A percentile compares a stretch with the other conserved stretches of the same genome.
These are phyloP conservation scores for Coemansia brasiliensis DNA, from an alignment of 192 early-diverging fungal genomes.

Conservation along the genomic window DNA sequence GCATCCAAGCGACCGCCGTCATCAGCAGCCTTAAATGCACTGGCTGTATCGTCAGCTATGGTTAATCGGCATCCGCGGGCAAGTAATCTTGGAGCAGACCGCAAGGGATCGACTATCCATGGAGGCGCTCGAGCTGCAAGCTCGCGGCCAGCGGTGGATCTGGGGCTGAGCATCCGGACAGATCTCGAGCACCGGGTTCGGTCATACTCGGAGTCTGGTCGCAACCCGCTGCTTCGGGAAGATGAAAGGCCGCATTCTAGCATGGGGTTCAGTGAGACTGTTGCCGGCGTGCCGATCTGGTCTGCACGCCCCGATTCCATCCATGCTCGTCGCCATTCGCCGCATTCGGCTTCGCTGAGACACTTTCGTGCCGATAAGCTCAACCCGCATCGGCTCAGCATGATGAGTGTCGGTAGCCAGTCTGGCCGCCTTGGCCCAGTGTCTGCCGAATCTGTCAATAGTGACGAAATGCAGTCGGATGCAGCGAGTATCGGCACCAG, in stretches of 20 bases:
- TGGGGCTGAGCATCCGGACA: conserved; percentile 48
- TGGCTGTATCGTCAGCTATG: conserved; percentile 36
- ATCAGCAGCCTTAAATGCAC: conserved; percentile 32
- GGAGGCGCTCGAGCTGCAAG: conserved; percentile 5
- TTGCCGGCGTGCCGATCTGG: conserved; percentile 23
- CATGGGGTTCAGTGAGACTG: conserved; percentile 44
- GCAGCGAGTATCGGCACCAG: conserved; percentile 27
- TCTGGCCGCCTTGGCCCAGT: conserved; percentile 11
- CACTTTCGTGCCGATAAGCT: conserved; percentile 28
- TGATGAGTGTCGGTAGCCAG: conserved; percentile 27
- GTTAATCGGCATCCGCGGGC: conserved; percentile 17
- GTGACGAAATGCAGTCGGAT: conserved; percentile 26
- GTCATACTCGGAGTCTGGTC: conserved; percentile 50
- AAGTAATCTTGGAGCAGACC: conserved; percentile 1
- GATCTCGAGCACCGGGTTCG: conserved; percentile 50
- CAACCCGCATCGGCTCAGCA: conserved; percentile 31
- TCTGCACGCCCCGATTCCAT: conserved; percentile 20
- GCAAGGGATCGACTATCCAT: conserved; percentile 1
- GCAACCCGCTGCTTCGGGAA: conserved; percentile 5
- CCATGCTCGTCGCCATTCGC: conserved; percentile 30
- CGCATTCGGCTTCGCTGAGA: conserved; percentile 34
- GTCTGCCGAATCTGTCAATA: conserved; percentile 6
- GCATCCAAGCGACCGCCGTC: conserved; percentile 17
- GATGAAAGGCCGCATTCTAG: conserved; percentile 46
- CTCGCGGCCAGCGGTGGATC: conserved; percentile 25